Percentiles rank a stretch among this genome's conserved stretches.
Evolutionary conservation across 106 monocot genomes (phyloP).

Genomic region (Acanthochlamys bracteata): DNA sequence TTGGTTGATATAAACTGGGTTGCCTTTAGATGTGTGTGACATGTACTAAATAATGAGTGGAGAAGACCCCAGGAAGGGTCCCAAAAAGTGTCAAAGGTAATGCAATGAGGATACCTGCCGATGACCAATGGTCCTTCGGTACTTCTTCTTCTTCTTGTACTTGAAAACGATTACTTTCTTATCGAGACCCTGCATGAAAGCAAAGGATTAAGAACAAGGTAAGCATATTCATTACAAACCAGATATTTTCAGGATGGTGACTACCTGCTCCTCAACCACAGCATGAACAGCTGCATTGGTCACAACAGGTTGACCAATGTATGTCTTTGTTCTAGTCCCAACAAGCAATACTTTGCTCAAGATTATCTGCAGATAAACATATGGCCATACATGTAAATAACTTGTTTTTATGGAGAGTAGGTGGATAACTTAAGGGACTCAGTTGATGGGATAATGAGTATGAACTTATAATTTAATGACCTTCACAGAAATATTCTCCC

Average conservation of each 20-base stretch:
- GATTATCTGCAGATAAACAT: constrained; percentile 49
- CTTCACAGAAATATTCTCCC: too few species aligned
- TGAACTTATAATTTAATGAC: too few species aligned
- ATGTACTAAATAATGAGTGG: background rate
- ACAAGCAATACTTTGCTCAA: constrained; percentile 95
- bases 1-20: too few species aligned
- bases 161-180: constrained; percentile 86
- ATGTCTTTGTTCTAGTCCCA: constrained; percentile 62
- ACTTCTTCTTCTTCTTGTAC: constrained; percentile 93
- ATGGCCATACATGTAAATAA: background rate
- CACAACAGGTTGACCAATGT: constrained; percentile 88
- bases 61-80: too few species aligned
- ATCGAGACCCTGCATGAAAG: constrained; percentile 58
- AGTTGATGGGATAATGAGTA: background rate
- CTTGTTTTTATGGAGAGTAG: background rate
- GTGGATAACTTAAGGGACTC: background rate
- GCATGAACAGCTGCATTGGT: constrained; percentile 95
- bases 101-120: constrained; percentile 55
- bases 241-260: background rate
- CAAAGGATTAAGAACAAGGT: constrained; percentile 1
- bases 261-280: constrained; percentile 94
- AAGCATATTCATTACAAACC: background rate
- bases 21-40: too few species aligned
- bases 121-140: constrained; percentile 87
- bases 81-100: background rate